These are phyloP conservation scores for Calonectria honghensis DNA, from an alignment of 2,329 filamentous ascomycete genomes.

Conservation along the genomic window DNA sequence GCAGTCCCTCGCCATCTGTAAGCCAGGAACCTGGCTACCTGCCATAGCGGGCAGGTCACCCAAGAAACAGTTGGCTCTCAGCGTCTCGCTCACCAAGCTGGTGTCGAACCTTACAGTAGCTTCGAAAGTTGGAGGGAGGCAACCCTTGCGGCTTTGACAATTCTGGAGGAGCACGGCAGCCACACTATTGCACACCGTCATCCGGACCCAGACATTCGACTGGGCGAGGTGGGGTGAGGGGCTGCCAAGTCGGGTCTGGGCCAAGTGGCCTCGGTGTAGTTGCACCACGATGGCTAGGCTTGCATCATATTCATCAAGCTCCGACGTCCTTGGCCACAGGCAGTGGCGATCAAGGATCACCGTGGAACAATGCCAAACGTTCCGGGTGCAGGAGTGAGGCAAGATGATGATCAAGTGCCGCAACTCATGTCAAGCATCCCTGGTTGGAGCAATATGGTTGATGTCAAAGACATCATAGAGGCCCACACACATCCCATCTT, in stretches of 20 bases:
- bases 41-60: constrained; percentile 9
- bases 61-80: constrained; percentile 20
- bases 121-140: constrained; percentile 29
- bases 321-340: constrained; percentile 42
- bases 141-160: constrained; percentile 22
- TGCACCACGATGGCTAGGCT: constrained; percentile 47
- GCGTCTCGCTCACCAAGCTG: constrained; percentile 27
- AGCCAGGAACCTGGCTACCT: constrained; percentile 18
- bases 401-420: constrained; percentile 28
- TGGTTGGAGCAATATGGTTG: constrained; percentile 34
- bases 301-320: constrained; percentile 47
- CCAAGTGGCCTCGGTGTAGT: constrained; percentile 39
- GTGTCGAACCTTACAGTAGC: constrained; percentile 43
- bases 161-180: constrained; percentile 35
- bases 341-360: constrained; percentile 46
- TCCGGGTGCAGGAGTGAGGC: neutral
- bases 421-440: constrained; percentile 40
- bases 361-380: constrained; percentile 43
- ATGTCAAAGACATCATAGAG: constrained; percentile 50
- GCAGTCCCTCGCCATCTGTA: neutral
- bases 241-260: constrained; percentile 42
- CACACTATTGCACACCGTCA: constrained; percentile 43
- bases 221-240: constrained; percentile 44
- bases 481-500: constrained; percentile 42
- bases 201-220: constrained; percentile 33